Conservation (phyloP, 2,329 filamentous ascomycete genomes). For the Phaeophleospora eucalypticola region DNA sequence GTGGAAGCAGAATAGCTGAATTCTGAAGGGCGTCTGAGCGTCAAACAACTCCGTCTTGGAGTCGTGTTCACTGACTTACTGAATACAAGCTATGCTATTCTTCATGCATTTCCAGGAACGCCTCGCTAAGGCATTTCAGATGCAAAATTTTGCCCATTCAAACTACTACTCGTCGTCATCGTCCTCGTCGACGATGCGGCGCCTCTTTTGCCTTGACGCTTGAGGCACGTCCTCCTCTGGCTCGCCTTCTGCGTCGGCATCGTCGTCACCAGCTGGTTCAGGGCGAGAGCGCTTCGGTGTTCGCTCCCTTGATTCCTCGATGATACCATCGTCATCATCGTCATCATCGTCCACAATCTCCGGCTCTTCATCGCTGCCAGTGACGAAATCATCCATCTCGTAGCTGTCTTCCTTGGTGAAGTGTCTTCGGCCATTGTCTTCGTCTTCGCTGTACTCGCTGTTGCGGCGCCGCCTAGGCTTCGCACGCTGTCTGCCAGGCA, state of each 20-base stretch:
- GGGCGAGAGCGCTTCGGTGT: constrained; percentile 39
- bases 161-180: constrained; percentile 37
- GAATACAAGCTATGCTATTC: not conserved
- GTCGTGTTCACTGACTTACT: too few relatives aligned
- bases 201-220: constrained; percentile 37
- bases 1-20: too few relatives aligned
- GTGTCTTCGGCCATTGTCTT: constrained; percentile 67
- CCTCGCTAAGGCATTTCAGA: constrained; percentile 1
- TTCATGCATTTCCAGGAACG: not conserved
- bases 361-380: constrained; percentile 71
- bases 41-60: too few relatives aligned
- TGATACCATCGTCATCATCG: constrained; percentile 44
- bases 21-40: too few relatives aligned
- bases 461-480: constrained; percentile 37
- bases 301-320: constrained; percentile 29
- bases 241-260: constrained; percentile 33
- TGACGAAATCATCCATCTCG: constrained; percentile 73
- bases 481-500: constrained; percentile 25
- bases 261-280: constrained; percentile 28
- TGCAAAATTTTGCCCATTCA: not conserved
- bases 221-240: constrained; percentile 33
- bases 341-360: constrained; percentile 57
- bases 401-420: constrained; percentile 68
- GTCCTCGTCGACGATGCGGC: constrained; percentile 45
- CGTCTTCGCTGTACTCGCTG: constrained; percentile 63